Conservation (phyloP, 2,329 filamentous ascomycete species). For the Sphaceloma murrayae region DNA sequence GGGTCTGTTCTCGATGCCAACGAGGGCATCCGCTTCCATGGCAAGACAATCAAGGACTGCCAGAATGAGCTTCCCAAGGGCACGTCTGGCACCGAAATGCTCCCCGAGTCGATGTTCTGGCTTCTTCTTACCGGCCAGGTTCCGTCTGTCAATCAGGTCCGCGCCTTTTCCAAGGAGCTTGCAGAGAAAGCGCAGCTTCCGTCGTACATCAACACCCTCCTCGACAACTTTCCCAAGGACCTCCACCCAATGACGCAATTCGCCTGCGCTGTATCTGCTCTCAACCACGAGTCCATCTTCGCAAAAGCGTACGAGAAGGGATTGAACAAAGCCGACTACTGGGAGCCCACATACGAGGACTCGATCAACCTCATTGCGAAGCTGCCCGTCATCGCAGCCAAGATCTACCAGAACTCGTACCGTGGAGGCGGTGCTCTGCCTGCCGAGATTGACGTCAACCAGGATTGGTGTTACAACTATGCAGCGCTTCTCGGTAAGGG, state of each 20-base stretch:
- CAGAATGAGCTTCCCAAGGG: conserved; percentile 86
- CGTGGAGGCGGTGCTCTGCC: conserved; percentile 63
- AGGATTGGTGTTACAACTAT: conserved; percentile 99
- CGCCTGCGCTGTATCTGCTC: conserved; percentile 84
- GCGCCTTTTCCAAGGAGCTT: conserved; percentile 72
- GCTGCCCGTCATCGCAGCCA: conserved; percentile 89
- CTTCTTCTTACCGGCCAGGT: conserved; percentile 88
- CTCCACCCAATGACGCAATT: conserved; percentile 99
- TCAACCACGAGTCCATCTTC: conserved; percentile 90
- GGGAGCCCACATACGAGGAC: conserved; percentile 97
- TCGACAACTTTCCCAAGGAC: conserved; percentile 78
- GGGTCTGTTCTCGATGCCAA: conserved; percentile 93
- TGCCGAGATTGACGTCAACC: conserved; percentile 64
- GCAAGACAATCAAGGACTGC: conserved; percentile 95
- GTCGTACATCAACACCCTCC: conserved; percentile 72
- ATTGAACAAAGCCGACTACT: conserved; percentile 92
- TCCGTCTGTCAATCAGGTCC: conserved; percentile 71
- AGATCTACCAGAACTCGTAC: conserved; percentile 93
- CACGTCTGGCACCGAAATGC: conserved; percentile 85
- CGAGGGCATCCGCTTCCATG: conserved; percentile 96
- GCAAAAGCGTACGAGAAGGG: conserved; percentile 87
- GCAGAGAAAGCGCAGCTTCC: conserved; percentile 80
- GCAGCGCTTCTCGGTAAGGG: conserved; percentile 90
- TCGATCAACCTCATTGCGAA: conserved; percentile 88
- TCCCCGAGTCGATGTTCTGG: conserved; percentile 99